Evolutionary conservation across 1,284 basidiomycete species (phyloP).

Genomic region (Papiliotrema fonsecae): DNA sequence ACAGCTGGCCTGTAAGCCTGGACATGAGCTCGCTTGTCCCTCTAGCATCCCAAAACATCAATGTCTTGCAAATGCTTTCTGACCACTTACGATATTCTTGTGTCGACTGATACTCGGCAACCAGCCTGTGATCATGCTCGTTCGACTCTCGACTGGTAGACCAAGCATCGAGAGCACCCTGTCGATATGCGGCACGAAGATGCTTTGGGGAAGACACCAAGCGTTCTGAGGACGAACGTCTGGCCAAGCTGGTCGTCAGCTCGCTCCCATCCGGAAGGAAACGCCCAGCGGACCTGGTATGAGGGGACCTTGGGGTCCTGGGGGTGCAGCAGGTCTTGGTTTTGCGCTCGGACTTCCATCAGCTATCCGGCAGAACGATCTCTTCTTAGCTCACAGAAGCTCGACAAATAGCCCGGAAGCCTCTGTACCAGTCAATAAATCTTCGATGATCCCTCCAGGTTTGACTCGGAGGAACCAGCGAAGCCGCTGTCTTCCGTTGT

Average conservation of each 20-base stretch:
- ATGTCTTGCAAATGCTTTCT: background rate
- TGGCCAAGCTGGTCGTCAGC: conserved; percentile 29
- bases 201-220: conserved; percentile 33
- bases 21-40: too few species aligned
- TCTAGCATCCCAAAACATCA: background rate
- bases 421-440: conserved; percentile 37
- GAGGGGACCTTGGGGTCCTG: conserved; percentile 26
- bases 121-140: conserved; percentile 41
- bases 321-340: conserved; percentile 14
- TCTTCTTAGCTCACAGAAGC: conserved; percentile 24
- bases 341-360: conserved; percentile 16
- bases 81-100: conserved; percentile 36
- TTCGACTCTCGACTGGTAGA: conserved; percentile 36
- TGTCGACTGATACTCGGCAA: conserved; percentile 35
- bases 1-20: conserved; percentile 29
- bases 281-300: conserved; percentile 38
- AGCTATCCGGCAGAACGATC: background rate
- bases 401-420: conserved; percentile 36
- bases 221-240: conserved; percentile 35
- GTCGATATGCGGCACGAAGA: conserved; percentile 44
- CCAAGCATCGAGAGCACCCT: conserved; percentile 32
- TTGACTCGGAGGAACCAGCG: conserved; percentile 41
- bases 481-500: conserved; percentile 24
- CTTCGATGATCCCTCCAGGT: conserved; percentile 34
- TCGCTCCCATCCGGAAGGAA: background rate